Conservation (phyloP, 1,139 yeast species). For the Debaryomycetaceae sp. region DNA sequence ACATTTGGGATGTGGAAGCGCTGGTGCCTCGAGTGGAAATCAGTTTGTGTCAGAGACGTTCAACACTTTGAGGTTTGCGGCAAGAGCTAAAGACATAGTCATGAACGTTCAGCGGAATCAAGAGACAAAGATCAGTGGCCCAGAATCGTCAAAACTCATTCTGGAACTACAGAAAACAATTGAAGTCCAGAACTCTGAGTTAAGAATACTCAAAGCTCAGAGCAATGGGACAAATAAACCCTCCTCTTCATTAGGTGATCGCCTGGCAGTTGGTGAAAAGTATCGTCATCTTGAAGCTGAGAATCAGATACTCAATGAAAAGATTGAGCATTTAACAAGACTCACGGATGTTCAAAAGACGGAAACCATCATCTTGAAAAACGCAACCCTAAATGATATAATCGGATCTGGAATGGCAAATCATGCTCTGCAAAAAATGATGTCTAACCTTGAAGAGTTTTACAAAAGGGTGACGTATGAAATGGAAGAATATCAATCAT, state of each 20-base stretch:
- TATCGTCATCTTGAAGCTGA: conserved; percentile 55
- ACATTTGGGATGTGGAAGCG: conserved; percentile 44
- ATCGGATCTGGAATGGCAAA: conserved; percentile 33
- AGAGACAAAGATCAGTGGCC: conserved; percentile 21
- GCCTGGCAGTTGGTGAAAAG: conserved; percentile 4
- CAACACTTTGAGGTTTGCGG: conserved; percentile 87
- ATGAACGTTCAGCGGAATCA: conserved; percentile 63
- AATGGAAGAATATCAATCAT: conserved; percentile 60
- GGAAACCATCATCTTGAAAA: conserved; percentile 51
- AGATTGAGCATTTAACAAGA: conserved; percentile 65
- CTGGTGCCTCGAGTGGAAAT: conserved; percentile 13
- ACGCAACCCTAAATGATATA: conserved; percentile 53
- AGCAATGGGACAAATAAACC: neutral
- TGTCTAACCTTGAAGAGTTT: conserved; percentile 47
- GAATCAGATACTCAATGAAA: conserved; percentile 57
- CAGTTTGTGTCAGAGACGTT: conserved; percentile 70
- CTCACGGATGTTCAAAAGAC: conserved; percentile 57
- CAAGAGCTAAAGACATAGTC: conserved; percentile 83
- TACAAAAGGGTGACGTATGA: conserved; percentile 44
- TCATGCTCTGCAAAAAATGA: conserved; percentile 33
- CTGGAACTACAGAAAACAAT: conserved; percentile 46
- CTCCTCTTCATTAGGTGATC: neutral
- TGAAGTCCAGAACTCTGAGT: conserved; percentile 41
- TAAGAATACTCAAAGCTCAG: conserved; percentile 21
- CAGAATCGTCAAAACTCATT: conserved; percentile 44